Base-by-base conservation (phyloP, 2,329 filamentous ascomycete species). In the Aspergillus candidus region DNA sequence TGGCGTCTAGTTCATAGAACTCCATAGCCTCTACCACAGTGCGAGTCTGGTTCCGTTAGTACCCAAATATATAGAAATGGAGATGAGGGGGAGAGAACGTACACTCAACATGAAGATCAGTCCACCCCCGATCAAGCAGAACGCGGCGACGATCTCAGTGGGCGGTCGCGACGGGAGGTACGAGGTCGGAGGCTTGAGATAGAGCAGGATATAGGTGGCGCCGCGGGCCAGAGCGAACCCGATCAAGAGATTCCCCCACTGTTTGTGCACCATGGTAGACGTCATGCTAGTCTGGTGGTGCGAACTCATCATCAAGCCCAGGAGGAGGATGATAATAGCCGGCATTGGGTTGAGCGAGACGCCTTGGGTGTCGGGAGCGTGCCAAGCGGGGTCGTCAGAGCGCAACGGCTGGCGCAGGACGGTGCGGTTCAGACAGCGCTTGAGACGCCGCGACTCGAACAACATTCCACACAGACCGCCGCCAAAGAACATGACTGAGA, bases 241-340 rank as follows among this genome's bases (percentile, higher is more conserved):
- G 37, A 87, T 77, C 41, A 97, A 77, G 53, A 97, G 76, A 58
- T 82, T 82, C 18, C 91, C 91, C 91, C 91, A 97, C 67, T 96
- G 90, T 61, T 84, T 84, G 70, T 97, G 91, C 38, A 97, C 79
- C 87, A 93, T 95, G 54, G 82, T 87, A 8, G 88, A 91, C 37
- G 89, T 77, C 83, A 88, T 88, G 47, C 82, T 86, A 22, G 74
- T 65, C 63, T 95, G 90, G 47, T 91, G 87, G 66, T 97, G 91
- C 18, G 86, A 88, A 60, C 85, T 85, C 91, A 97, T 97, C 86
- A 95, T 93, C 62, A 90, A 79, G 30, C 93, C 93, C 1, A 96
- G 74, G 1, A 96, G 73, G 46, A 96, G 73, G 53, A 97, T 91
- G 38, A 95, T 79, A 4, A 97, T 74, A 1, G 83, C 87, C 0